A percentile compares a stretch with the other conserved stretches of the same genome.
These are phyloP conservation scores for Zygosaccharomyces bisporus DNA, from an alignment of 805 yeast species.

Conservation along the genomic window DNA sequence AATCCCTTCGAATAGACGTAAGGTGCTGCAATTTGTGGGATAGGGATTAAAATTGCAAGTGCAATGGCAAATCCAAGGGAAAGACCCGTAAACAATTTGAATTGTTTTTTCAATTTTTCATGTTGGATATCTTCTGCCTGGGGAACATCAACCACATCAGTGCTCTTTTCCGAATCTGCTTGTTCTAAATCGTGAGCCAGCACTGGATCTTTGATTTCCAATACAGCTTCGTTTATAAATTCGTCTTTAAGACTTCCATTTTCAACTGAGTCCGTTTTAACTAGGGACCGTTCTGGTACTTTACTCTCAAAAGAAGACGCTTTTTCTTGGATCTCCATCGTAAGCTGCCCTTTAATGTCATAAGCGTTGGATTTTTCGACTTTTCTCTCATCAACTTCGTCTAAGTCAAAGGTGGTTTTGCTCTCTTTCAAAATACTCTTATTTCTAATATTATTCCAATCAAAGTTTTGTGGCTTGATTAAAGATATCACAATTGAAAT, in stretches of 20 bases:
- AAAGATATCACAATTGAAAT: constrained; percentile 34
- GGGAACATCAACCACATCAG: constrained; percentile 24
- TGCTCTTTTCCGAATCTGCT: not conserved
- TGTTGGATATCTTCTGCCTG: constrained; percentile 28
- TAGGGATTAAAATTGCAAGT: constrained; percentile 35
- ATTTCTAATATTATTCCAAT: constrained; percentile 37
- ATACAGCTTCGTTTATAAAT: not conserved
- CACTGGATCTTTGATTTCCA: not conserved
- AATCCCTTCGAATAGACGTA: constrained; percentile 36
- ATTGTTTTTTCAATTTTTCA: constrained; percentile 30
- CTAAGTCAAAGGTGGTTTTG: too few species aligned
- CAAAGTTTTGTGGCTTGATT: constrained; percentile 42
- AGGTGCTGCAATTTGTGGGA: constrained; percentile 36
- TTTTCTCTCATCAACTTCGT: too few species aligned
- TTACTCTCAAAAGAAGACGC: too few species aligned
- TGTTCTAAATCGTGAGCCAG: constrained; percentile 3
- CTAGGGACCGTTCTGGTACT: too few species aligned
- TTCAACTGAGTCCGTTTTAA: too few species aligned
- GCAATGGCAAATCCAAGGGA: constrained; percentile 26
- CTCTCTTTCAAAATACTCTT: constrained; percentile 27
- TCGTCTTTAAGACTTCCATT: constrained; percentile 3
- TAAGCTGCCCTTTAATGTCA: too few species aligned
- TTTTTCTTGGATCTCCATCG: too few species aligned
- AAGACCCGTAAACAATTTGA: constrained; percentile 30
- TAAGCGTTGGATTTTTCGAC: too few species aligned